Percentiles rank a stretch among this genome's conserved stretches.
These are phyloP conservation scores for Teratosphaeriaceae sp. DNA, from an alignment of 2,329 filamentous ascomycete genomes.

Conservation along the genomic window DNA sequence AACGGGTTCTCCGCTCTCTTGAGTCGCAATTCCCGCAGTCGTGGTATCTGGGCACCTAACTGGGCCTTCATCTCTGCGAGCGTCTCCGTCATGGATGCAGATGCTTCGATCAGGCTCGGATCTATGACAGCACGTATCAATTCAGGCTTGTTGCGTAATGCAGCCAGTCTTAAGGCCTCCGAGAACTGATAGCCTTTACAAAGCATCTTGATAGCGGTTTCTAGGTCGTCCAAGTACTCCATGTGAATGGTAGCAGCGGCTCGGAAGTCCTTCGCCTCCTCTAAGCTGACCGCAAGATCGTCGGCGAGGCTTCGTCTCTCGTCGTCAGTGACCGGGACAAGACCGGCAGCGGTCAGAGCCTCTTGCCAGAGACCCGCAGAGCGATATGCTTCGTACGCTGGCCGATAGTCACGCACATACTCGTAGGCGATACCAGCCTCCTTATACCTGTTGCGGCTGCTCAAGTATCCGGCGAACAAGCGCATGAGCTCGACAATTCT, in stretches of 20 bases:
- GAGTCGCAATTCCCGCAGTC: conserved; percentile 71
- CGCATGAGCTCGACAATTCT: conserved; percentile 63
- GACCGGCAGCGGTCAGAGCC: conserved; percentile 70
- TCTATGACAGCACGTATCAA: conserved; percentile 68
- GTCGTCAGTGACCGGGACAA: conserved; percentile 54
- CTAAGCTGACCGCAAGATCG: conserved; percentile 68
- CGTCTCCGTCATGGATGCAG: conserved; percentile 79
- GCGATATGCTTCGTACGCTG: conserved; percentile 77
- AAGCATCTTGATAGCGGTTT: conserved; percentile 64
- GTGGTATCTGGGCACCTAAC: conserved; percentile 75
- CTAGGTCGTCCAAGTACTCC: conserved; percentile 70
- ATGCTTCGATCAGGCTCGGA: conserved; percentile 68
- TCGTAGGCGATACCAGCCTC: conserved; percentile 88
- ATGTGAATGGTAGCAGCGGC: conserved; percentile 72
- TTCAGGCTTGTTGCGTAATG: conserved; percentile 52
- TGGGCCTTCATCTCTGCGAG: conserved; percentile 89
- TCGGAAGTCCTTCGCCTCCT: conserved; percentile 77
- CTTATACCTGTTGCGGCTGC: conserved; percentile 66
- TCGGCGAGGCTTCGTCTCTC: conserved; percentile 63
- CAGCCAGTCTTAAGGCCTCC: conserved; percentile 75
- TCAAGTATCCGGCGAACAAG: conserved; percentile 73
- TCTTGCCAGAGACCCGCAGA: conserved; percentile 87
- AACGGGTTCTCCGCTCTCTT: conserved; percentile 81
- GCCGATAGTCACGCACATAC: conserved; percentile 65
- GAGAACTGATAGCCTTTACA: conserved; percentile 85